phyloP scores from a whole-genome alignment of 495 filamentous ascomycete species.

The Evernia prunastri region DNA sequence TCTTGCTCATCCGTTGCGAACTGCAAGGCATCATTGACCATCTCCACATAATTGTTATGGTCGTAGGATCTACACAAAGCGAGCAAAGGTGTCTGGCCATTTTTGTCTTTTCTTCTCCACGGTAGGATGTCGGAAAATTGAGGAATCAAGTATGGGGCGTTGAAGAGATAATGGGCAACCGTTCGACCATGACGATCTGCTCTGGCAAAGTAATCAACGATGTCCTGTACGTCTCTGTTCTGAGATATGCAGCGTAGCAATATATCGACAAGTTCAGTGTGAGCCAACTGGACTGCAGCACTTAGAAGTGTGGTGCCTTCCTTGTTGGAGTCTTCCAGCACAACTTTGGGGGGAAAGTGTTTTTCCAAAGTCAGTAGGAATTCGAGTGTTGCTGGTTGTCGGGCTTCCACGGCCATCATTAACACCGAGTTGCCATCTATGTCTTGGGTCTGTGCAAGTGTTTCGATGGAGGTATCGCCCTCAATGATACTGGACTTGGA shows the following conservation, averaged over 20 bases:
- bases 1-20: slow-evolving; percentile 68
- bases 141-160: slow-evolving; percentile 71
- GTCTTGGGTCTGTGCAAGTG: slow-evolving; percentile 73
- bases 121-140: slow-evolving; percentile 70
- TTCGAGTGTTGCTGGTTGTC: slow-evolving; percentile 58
- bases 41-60: slow-evolving; percentile 73
- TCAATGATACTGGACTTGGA: slow-evolving; percentile 68
- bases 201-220: slow-evolving; percentile 60
- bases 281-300: slow-evolving; percentile 87
- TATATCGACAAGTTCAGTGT: slow-evolving; percentile 64
- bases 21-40: slow-evolving; percentile 75
- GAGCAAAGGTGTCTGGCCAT: slow-evolving; percentile 93
- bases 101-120: slow-evolving; percentile 87
- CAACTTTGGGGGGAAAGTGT: slow-evolving; percentile 59
- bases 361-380: slow-evolving; percentile 73
- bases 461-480: slow-evolving; percentile 79
- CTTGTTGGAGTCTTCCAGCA: slow-evolving; percentile 78
- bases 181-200: slow-evolving; percentile 84
- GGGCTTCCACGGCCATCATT: slow-evolving; percentile 93
- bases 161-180: slow-evolving; percentile 93
- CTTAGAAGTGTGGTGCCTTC: slow-evolving; percentile 86
- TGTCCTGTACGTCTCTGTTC: slow-evolving; percentile 43
- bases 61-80: slow-evolving; percentile 94
- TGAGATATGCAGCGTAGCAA: slow-evolving; percentile 62
- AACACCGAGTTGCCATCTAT: slow-evolving; percentile 74